These are phyloP conservation scores for Irpex sp. DNA, from an alignment of 1,284 basidiomycete genomes.

Conservation along the genomic window DNA sequence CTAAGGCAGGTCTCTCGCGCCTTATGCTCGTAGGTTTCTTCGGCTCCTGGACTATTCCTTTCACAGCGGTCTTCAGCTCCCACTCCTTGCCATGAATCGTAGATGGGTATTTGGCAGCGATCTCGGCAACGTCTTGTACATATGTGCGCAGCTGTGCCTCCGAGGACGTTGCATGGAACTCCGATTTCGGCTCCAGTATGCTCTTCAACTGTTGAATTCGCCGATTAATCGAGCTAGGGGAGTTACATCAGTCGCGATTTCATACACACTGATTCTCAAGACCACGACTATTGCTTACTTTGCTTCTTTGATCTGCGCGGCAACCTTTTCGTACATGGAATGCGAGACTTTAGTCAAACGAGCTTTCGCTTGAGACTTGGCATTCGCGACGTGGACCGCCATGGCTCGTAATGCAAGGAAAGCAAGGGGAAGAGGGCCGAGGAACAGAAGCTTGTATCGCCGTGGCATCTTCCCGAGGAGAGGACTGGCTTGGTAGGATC, in stretches of 20 bases:
- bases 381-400: constrained; percentile 22
- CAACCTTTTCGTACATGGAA: constrained; percentile 31
- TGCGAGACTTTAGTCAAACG: constrained; percentile 28
- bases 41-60: constrained; percentile 18
- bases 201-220: constrained; percentile 14
- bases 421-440: constrained; percentile 48
- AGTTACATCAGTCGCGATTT: neutral
- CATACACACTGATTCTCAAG: neutral
- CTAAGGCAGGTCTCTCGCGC: no score
- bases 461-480: constrained; percentile 21
- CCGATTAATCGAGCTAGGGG: constrained; percentile 8
- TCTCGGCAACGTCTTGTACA: constrained; percentile 11
- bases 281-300: constrained; percentile 15
- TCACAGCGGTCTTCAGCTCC: constrained; percentile 23
- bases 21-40: neutral
- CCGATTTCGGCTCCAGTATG: constrained; percentile 15
- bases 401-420: constrained; percentile 42
- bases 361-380: constrained; percentile 33
- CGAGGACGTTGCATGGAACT: constrained; percentile 19
- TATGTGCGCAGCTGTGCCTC: constrained; percentile 16
- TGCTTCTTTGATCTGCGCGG: constrained; percentile 24
- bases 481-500: neutral
- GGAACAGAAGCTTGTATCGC: constrained; percentile 40
- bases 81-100: constrained; percentile 17
- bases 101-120: constrained; percentile 16